Conservation (phyloP, 495 filamentous ascomycete species). For the Xylaria acuta region DNA sequence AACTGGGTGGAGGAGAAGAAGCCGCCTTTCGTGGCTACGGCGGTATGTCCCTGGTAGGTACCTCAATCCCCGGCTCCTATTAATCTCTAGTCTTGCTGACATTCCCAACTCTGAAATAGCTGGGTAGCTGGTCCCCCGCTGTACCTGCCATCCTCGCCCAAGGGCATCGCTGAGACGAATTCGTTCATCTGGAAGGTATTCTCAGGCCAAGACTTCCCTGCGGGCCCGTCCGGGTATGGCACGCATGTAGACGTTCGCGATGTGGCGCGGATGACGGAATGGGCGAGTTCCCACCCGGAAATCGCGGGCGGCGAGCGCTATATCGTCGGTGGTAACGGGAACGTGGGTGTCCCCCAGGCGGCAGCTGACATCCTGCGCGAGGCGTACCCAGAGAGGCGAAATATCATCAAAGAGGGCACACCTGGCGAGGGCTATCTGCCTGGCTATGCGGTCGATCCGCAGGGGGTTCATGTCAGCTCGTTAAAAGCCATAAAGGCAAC, state of each 20-base stretch:
- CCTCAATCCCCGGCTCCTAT: too few species aligned
- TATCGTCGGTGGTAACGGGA: constrained; percentile 31
- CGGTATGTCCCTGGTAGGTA: constrained; percentile 36
- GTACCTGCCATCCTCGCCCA: constrained; percentile 25
- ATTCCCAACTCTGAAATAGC: neutral
- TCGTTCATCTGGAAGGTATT: constrained; percentile 35
- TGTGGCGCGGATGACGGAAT: constrained; percentile 49
- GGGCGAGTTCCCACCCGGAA: constrained; percentile 43
- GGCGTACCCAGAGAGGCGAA: constrained; percentile 43
- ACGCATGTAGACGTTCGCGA: constrained; percentile 51
- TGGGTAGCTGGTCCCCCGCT: constrained; percentile 44
- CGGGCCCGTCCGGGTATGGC: constrained; percentile 31
- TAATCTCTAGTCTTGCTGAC: neutral
- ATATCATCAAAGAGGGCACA: constrained; percentile 44
- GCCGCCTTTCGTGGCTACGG: constrained; percentile 26
- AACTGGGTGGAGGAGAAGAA: constrained; percentile 33
- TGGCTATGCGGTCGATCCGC: constrained; percentile 22
- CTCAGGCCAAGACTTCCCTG: constrained; percentile 27
- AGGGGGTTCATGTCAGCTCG: neutral
- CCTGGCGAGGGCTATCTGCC: constrained; percentile 47
- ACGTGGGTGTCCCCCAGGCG: constrained; percentile 42
- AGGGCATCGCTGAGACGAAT: constrained; percentile 33
- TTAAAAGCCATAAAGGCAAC: constrained; percentile 19
- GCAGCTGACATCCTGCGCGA: constrained; percentile 48
- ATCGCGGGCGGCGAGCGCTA: constrained; percentile 47